A percentile compares a stretch with the other conserved stretches of the same genome.
Conservation (phyloP, 768 basidiomycete genomes). For the Basidioascus undulatus region DNA sequence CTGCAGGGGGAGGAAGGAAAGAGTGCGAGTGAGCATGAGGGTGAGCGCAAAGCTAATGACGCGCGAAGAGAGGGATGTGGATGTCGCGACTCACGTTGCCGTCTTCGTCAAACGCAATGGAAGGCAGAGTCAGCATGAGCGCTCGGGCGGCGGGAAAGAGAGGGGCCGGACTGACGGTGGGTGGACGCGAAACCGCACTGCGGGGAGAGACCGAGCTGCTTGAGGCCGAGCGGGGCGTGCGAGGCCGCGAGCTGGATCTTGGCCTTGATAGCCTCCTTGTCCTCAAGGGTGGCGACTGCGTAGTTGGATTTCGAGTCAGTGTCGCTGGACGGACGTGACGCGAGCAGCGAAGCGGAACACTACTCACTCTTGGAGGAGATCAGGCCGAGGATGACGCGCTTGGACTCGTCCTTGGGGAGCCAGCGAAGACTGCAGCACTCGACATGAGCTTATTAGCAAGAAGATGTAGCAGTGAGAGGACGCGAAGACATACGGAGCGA, state of each 20-base stretch:
- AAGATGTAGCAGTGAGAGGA: too few species aligned
- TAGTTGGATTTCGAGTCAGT: too few species aligned
- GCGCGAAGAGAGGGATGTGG: too few species aligned
- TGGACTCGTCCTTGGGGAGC: slow-evolving; percentile 9
- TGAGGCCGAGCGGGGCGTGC: slow-evolving; percentile 9
- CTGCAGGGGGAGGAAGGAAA: too few species aligned
- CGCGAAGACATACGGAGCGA: too few species aligned
- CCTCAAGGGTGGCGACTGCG: slow-evolving; percentile 10
- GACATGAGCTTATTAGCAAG: too few species aligned
- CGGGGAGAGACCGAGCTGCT: slow-evolving; percentile 11
- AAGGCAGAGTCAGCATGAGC: background rate
- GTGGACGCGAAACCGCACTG: slow-evolving; percentile 10
- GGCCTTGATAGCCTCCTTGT: slow-evolving; percentile 11
- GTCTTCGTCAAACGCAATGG: slow-evolving; percentile 7
- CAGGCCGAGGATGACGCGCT: slow-evolving; percentile 12
- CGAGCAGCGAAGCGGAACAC: too few species aligned
- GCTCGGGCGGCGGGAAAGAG: background rate
- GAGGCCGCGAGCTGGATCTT: slow-evolving; percentile 11
- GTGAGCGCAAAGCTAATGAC: too few species aligned
- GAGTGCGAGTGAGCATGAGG: too few species aligned
- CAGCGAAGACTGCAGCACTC: too few species aligned
- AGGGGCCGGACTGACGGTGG: background rate
- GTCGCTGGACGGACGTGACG: too few species aligned
- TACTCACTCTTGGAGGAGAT: slow-evolving; percentile 14
- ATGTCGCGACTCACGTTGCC: slow-evolving; percentile 7